Conservation (phyloP, 129 eudicot species). For the Sambucus nigra region DNA sequence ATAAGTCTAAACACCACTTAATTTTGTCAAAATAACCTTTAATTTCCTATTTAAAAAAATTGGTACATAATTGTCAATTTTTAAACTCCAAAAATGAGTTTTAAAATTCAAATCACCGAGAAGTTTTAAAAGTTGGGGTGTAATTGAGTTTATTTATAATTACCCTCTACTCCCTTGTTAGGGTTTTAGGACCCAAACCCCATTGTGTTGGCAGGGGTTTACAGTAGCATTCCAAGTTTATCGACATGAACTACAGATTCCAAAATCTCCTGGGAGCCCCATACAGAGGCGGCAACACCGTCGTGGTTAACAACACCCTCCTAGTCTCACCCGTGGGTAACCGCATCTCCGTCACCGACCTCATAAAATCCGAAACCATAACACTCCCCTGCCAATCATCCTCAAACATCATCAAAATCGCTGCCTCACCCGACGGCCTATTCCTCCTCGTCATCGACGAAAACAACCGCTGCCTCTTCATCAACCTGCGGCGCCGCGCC, state of each 20-base stretch:
- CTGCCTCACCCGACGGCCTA: conserved; percentile 74
- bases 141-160: too few species aligned
- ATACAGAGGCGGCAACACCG: conserved; percentile 81
- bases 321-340: conserved; percentile 74
- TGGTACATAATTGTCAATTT: too few species aligned
- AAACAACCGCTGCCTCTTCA: conserved; percentile 57
- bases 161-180: too few species aligned
- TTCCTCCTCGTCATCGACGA: conserved; percentile 79
- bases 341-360: conserved; percentile 87
- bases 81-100: too few species aligned
- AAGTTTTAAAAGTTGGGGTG: too few species aligned
- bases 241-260: conserved; percentile 76
- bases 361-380: conserved; percentile 61
- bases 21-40: too few species aligned
- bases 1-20: too few species aligned
- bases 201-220: conserved; percentile 10
- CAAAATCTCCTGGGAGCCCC: conserved; percentile 95
- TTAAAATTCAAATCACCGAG: too few species aligned
- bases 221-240: too few species aligned
- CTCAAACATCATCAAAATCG: conserved; percentile 59
- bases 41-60: too few species aligned
- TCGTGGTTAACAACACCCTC: conserved; percentile 35
- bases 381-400: conserved; percentile 78
- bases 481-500: conserved; percentile 70
- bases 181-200: conserved; percentile 34